Percentiles rank a stretch among this genome's conserved stretches.
Conservation (phyloP, 116 monocot genomes). For the Papilionanthe hybrid region DNA sequence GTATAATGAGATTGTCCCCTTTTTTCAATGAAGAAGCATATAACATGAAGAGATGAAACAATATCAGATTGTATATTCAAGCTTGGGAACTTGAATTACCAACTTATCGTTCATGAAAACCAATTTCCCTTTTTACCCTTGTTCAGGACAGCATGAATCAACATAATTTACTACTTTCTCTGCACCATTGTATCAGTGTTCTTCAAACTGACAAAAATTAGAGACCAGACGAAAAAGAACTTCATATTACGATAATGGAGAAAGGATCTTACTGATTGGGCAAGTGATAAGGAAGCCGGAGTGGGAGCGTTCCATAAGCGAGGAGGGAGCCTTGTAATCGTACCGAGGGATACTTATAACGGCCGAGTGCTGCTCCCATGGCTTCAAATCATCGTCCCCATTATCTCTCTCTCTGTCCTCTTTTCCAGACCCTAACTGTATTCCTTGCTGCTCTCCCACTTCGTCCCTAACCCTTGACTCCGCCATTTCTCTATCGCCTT, state of each 20-base stretch:
- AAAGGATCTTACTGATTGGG: slow-evolving; percentile 38
- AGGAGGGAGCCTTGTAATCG: slow-evolving; percentile 44
- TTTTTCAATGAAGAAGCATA: background rate
- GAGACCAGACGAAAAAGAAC: background rate
- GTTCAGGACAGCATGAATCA: background rate
- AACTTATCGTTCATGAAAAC: background rate
- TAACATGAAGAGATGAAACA: background rate
- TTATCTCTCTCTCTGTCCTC: background rate
- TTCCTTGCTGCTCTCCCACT: background rate
- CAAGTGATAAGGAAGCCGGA: slow-evolving; percentile 66
- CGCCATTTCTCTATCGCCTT: background rate
- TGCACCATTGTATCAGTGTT: background rate
- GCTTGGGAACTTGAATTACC: background rate
- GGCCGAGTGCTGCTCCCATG: slow-evolving; percentile 59
- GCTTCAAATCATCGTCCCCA: slow-evolving; percentile 23
- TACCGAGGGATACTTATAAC: slow-evolving; percentile 54
- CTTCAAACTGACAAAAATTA: background rate
- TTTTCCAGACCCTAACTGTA: background rate
- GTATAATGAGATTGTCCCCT: background rate
- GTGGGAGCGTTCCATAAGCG: slow-evolving; percentile 32
- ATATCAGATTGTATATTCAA: slow-evolving; percentile 1
- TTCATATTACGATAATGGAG: background rate
- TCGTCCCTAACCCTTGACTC: background rate
- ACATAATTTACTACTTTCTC: background rate
- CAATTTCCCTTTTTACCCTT: background rate